Percentiles rank a stretch among this genome's conserved stretches.
These are phyloP conservation scores for Colletotrichum echinochloae DNA, from an alignment of 2,329 filamentous ascomycete species.

Conservation along the genomic window DNA sequence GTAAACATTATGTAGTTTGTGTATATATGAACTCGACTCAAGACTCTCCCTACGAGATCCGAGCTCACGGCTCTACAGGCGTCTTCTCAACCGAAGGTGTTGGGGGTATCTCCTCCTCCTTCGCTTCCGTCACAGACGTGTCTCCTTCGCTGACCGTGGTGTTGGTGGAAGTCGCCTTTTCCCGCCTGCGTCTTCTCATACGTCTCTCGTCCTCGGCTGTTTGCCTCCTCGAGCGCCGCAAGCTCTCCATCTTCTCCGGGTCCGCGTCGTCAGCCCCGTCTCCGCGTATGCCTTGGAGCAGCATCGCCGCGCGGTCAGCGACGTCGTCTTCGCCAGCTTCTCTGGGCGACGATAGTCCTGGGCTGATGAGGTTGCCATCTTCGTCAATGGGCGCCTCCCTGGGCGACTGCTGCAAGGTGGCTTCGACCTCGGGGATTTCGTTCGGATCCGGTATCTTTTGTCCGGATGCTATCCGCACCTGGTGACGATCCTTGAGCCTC, in stretches of 20 bases:
- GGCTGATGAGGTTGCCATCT: conserved; percentile 65
- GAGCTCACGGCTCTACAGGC: conserved; percentile 40
- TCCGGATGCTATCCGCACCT: conserved; percentile 89
- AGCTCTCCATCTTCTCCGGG: conserved; percentile 66
- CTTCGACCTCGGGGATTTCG: conserved; percentile 70
- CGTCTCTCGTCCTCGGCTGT: conserved; percentile 84
- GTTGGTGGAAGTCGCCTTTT: conserved; percentile 63
- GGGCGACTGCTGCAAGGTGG: conserved; percentile 50
- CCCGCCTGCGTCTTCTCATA: conserved; percentile 73
- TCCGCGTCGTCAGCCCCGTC: conserved; percentile 67
- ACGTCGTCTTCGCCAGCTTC: conserved; percentile 76
- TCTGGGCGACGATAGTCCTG: conserved; percentile 58
- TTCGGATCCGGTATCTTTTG: conserved; percentile 84
- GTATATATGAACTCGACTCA: conserved; percentile 38
- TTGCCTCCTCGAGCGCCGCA: conserved; percentile 73
- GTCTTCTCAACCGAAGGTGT: conserved; percentile 41
- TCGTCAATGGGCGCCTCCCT: conserved; percentile 57
- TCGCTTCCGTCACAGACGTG: conserved; percentile 34
- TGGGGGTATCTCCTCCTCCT: conserved; percentile 41
- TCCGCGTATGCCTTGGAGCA: conserved; percentile 86
- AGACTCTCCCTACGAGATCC: conserved; percentile 28
- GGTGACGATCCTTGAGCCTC: conserved; percentile 88
- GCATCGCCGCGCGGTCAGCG: conserved; percentile 83
- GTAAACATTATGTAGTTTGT: conserved; percentile 42
- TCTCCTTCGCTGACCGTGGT: conserved; percentile 43